A percentile compares a stretch with the other conserved stretches of the same genome.
phyloP scores from a whole-genome alignment of 495 filamentous ascomycete species.

The Penicillium coffeae region DNA sequence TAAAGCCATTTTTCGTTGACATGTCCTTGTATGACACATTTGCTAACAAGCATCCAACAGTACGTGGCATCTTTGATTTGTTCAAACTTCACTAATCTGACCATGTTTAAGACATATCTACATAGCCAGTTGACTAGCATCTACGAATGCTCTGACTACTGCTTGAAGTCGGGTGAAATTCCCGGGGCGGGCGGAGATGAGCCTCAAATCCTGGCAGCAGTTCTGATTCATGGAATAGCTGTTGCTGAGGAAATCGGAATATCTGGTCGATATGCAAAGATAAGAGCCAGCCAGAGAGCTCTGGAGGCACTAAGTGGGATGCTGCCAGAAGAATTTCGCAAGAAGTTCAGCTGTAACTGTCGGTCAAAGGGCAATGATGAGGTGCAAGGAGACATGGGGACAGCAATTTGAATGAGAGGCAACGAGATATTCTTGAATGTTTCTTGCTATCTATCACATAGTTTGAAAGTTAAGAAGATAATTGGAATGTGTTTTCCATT shows the following conservation, averaged over 20 bases:
- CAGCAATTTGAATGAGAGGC: conserved; percentile 25
- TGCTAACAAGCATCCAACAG: conserved; percentile 81
- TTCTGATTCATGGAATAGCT: conserved; percentile 71
- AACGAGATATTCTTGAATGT: too few species aligned
- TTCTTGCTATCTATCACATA: background rate
- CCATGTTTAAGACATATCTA: conserved; percentile 45
- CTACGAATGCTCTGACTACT: conserved; percentile 53
- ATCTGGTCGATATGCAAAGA: conserved; percentile 67
- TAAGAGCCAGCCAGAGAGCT: conserved; percentile 67
- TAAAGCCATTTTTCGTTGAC: conserved; percentile 78
- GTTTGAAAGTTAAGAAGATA: too few species aligned
- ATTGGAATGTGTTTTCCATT: too few species aligned
- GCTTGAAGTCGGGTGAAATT: conserved; percentile 50
- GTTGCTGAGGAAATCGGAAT: conserved; percentile 58
- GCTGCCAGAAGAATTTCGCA: conserved; percentile 54
- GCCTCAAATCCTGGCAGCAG: conserved; percentile 59
- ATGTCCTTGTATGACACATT: conserved; percentile 86
- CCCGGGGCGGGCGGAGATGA: conserved; percentile 41
- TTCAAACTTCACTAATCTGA: conserved; percentile 35
- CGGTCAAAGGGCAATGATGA: conserved; percentile 7
- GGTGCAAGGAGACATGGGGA: conserved; percentile 27
- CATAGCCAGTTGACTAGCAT: conserved; percentile 45
- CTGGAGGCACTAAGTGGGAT: conserved; percentile 55
- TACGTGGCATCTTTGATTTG: conserved; percentile 24
- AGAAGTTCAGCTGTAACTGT: conserved; percentile 63